Evolutionary conservation across 2,329 filamentous ascomycete species (phyloP), one percentile per base, ranked within the genome.

Genomic region (Cladosporium oxysporum): DNA sequence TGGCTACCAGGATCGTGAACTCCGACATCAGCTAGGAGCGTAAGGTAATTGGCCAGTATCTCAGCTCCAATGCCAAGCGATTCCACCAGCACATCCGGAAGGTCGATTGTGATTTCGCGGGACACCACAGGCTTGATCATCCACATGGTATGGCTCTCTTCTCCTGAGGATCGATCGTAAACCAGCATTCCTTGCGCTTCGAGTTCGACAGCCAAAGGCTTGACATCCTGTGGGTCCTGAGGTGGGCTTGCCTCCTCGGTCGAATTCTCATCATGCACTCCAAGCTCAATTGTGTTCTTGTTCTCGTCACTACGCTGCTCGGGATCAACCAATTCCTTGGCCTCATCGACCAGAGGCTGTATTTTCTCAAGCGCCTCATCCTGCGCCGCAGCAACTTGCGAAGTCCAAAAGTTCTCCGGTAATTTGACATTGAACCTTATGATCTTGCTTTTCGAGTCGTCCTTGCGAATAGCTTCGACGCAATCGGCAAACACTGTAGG

Each of bases 161-260:
- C 90, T 61, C 92, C 93, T 44, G 92, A 91, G 14, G 90, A 87
- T 68, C 91, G 88, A 77, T 98, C 93, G 76, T 97, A 98, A 7
- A 98, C 92, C 90, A 98, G 96, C 75, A 99, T 99, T 26, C 95
- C 95, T 79, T 99, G 95, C 7, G 92, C 96, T 80, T 99, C 96
- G 67, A 99, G 85, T 68, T 93, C 90, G 67, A 97, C 84, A 47
- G 87, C 83, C n/a, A 79, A 75, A 41, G 79, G 76, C 29, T 75
- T 76, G 18, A 73, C 74, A 41, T 76, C 75, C 59, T 77, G 72
- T 21, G 69, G 31, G 21, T 35, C n/a, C 59, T 57, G 50, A 26
- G 11, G 12, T 7, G 31, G 21, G 14, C 5, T 11, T n/a, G 31
- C 5, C 2, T 63, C 33, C 10, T 63, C 61, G 14, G 26, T 31